Conservation (phyloP, 83 land plant species). For the Diphasiastrum complanatum region DNA sequence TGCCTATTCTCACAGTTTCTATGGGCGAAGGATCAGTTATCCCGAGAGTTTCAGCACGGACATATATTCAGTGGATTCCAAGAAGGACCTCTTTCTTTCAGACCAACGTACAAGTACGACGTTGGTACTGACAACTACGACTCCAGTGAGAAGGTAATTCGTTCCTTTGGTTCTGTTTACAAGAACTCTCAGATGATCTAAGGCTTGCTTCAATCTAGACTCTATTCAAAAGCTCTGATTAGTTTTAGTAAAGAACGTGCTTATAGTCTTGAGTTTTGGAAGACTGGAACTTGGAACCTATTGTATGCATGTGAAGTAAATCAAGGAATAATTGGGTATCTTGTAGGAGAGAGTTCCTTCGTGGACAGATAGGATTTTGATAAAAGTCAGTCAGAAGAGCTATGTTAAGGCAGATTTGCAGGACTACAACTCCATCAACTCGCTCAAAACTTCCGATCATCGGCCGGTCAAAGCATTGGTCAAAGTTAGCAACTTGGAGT, state of each 20-base stretch:
- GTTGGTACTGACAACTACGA: slow-evolving; percentile 72
- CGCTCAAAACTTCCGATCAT: slow-evolving; percentile 55
- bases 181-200: too few relatives aligned
- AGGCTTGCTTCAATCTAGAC: too few relatives aligned
- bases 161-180: too few relatives aligned
- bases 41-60: slow-evolving; percentile 55
- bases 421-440: slow-evolving; percentile 57
- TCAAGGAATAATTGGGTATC: background rate
- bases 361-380: slow-evolving; percentile 77
- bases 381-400: slow-evolving; percentile 39
- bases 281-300: too few relatives aligned
- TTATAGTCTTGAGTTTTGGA: too few relatives aligned
- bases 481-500: too few relatives aligned
- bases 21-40: slow-evolving; percentile 58
- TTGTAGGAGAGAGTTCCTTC: slow-evolving; percentile 70
- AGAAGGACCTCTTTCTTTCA: slow-evolving; percentile 68
- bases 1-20: slow-evolving; percentile 47
- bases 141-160: slow-evolving; percentile 68
- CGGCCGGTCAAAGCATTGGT: slow-evolving; percentile 72
- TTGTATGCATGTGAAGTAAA: too few relatives aligned
- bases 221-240: too few relatives aligned
- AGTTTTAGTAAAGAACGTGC: too few relatives aligned
- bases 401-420: slow-evolving; percentile 38
- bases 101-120: slow-evolving; percentile 74
- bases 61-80: slow-evolving; percentile 60